Conservation (phyloP, 495 filamentous ascomycete species). For the Penicillium macrosclerotiorum region DNA sequence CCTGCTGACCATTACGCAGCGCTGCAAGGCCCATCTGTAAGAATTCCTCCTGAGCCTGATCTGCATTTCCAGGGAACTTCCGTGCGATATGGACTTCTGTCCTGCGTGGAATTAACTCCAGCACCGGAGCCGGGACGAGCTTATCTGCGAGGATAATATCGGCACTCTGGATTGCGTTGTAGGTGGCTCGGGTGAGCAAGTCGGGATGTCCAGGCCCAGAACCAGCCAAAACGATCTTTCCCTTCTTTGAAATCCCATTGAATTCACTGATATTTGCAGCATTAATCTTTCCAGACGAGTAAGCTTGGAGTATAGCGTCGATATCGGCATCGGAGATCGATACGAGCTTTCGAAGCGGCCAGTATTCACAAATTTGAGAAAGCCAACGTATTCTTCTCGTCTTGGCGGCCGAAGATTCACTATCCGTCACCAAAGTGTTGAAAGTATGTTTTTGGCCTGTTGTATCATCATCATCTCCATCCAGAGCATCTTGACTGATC, state of each 20-base stretch:
- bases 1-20: slow-evolving; percentile 68
- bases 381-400: slow-evolving; percentile 88
- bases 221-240: slow-evolving; percentile 83
- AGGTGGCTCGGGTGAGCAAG: slow-evolving; percentile 83
- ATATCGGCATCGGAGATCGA: slow-evolving; percentile 78
- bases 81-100: slow-evolving; percentile 89
- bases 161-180: slow-evolving; percentile 78
- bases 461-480: slow-evolving; percentile 76
- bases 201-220: slow-evolving; percentile 93
- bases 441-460: slow-evolving; percentile 82
- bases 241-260: slow-evolving; percentile 32
- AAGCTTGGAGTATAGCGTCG: slow-evolving; percentile 65
- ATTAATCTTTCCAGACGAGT: slow-evolving; percentile 41
- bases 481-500: slow-evolving; percentile 37
- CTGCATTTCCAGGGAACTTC: slow-evolving; percentile 97
- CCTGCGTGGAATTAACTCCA: slow-evolving; percentile 86
- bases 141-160: slow-evolving; percentile 94
- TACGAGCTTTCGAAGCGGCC: slow-evolving; percentile 82
- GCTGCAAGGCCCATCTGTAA: slow-evolving; percentile 74
- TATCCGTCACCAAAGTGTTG: slow-evolving; percentile 74
- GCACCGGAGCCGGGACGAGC: slow-evolving; percentile 82
- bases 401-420: slow-evolving; percentile 70
- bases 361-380: slow-evolving; percentile 97
- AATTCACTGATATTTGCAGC: slow-evolving; percentile 13
- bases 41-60: slow-evolving; percentile 88